Base-by-base conservation (phyloP, 2,329 filamentous ascomycete genomes). In the Sordariomycetes sp. region DNA sequence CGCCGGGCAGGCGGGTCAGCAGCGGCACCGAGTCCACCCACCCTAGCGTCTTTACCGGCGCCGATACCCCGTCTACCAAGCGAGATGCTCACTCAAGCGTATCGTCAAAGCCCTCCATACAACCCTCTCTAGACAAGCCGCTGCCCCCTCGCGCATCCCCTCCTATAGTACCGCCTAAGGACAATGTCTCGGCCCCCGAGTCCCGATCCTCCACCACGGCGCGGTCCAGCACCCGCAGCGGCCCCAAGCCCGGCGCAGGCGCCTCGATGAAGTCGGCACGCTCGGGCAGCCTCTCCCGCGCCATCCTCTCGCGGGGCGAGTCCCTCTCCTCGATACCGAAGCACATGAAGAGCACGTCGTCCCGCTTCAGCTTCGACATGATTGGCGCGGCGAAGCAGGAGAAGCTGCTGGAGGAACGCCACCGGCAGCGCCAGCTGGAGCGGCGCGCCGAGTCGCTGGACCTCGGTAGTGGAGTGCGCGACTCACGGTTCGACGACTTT, bases 341-440 rank as follows among this genome's bases (percentile, higher is more conserved):
- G 59, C 82, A 85, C 60, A 85, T 86, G 82, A 86, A 85, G 69
- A 90, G 87, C 66, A 88, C 85, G 12, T 88, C 87, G 0, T 90
- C 86, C 0, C 76, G 88, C 15, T 91, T 92, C 65, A 91, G 87
- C 64, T 92, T 92, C 64, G 87, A 91, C 64, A 88, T 90, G 76
- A 80, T 84, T 17, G 85, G 85, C 5, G 81, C 81, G 6, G 86
- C 86, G 15, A 78, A 81, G 59, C 77, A 84, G 67, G 82, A 86
- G 67, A 86, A 84, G 67, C 67, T 86, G 42, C 72, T 90, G 48
- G 89, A 90, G 67, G 88, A 89, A 62, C 79, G 83, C 53, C 86
- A 90, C 66, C 76, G 85, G 17, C 79, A 86, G 62, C 81, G 82
- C 57, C 81, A 85, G 60, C 72, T 84, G 34, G 83, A 85, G 59